These are phyloP conservation scores for Cymodocea nodosa DNA, from an alignment of 116 monocot species.

Conservation along the genomic window DNA sequence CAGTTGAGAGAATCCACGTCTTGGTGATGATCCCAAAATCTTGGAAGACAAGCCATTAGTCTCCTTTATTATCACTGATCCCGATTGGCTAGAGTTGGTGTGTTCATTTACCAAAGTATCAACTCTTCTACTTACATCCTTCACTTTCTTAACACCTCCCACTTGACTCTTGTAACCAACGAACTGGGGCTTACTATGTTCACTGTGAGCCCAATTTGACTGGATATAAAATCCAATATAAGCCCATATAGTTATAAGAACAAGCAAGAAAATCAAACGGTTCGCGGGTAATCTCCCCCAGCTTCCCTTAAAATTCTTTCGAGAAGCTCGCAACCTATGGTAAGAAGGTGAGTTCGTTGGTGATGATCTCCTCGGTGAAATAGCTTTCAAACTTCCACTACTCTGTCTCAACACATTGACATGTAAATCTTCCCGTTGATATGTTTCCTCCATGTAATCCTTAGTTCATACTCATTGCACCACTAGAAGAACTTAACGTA, in stretches of 20 bases:
- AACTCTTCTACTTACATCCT: slow-evolving; percentile 7
- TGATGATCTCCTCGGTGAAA: slow-evolving; percentile 35
- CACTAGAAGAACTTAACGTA: neutral
- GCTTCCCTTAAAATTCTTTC: slow-evolving; percentile 27
- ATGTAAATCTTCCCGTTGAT: slow-evolving; percentile 18
- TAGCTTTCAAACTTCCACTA: slow-evolving; percentile 34
- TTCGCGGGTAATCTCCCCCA: slow-evolving; percentile 26
- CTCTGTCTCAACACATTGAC: slow-evolving; percentile 23
- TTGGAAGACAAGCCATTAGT: slow-evolving; percentile 12
- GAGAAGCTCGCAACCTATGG: slow-evolving; percentile 35
- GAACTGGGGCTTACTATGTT: slow-evolving; percentile 33
- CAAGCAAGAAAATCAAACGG: slow-evolving; percentile 47
- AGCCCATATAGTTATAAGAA: slow-evolving; percentile 56
- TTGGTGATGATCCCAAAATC: slow-evolving; percentile 12
- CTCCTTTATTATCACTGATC: slow-evolving; percentile 1
- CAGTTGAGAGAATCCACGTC: slow-evolving; percentile 1
- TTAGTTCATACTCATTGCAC: slow-evolving; percentile 1
- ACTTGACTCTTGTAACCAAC: slow-evolving; percentile 25
- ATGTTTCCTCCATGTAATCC: slow-evolving; percentile 34
- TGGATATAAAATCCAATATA: slow-evolving; percentile 72
- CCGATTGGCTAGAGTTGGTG: slow-evolving; percentile 11
- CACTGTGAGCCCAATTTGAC: slow-evolving; percentile 67
- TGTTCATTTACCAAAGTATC: slow-evolving; percentile 4
- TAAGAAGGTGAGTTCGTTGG: slow-evolving; percentile 44
- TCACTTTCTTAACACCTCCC: slow-evolving; percentile 2